Percentiles rank a stretch among this genome's conserved stretches.
These are phyloP conservation scores for Kodamaea neixiangensis DNA, from an alignment of 805 yeast species.

Conservation along the genomic window DNA sequence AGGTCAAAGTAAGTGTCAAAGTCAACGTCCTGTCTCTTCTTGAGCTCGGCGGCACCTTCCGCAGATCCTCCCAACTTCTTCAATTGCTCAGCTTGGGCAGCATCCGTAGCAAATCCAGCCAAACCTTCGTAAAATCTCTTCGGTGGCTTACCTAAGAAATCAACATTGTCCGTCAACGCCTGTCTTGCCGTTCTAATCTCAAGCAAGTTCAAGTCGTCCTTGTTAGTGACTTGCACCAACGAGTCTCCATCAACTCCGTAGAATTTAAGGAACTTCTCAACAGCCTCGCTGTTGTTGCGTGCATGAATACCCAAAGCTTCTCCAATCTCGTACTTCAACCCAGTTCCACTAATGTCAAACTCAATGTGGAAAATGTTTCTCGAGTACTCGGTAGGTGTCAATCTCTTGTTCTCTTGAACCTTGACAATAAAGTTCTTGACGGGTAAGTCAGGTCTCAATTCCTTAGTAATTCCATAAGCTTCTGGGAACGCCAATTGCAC, in stretches of 20 bases:
- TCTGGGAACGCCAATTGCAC: slow-evolving; percentile 79
- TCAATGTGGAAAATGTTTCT: slow-evolving; percentile 97
- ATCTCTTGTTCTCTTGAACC: slow-evolving; percentile 88
- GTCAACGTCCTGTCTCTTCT: slow-evolving; percentile 81
- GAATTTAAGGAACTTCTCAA: slow-evolving; percentile 63
- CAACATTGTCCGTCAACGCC: slow-evolving; percentile 75
- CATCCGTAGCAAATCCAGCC: slow-evolving; percentile 71
- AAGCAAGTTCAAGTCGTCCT: slow-evolving; percentile 54
- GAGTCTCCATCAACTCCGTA: slow-evolving; percentile 74
- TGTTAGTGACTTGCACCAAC: slow-evolving; percentile 69
- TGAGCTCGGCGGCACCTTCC: slow-evolving; percentile 83
- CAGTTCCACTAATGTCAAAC: slow-evolving; percentile 88
- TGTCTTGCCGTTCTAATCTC: slow-evolving; percentile 86
- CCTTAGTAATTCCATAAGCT: slow-evolving; percentile 59
- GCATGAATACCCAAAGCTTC: slow-evolving; percentile 97
- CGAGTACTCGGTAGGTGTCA: slow-evolving; percentile 85
- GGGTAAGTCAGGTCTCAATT: slow-evolving; percentile 87
- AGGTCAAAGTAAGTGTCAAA: slow-evolving; percentile 80
- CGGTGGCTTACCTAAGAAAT: slow-evolving; percentile 92
- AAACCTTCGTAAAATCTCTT: slow-evolving; percentile 89
- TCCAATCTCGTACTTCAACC: slow-evolving; percentile 88
- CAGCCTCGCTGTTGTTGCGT: slow-evolving; percentile 67
- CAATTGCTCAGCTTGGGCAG: slow-evolving; percentile 61
- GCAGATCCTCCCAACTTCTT: slow-evolving; percentile 63
- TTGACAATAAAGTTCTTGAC: slow-evolving; percentile 81